Percentiles rank a stretch among this genome's conserved stretches.
phyloP scores from a whole-genome alignment of 331 rosid species.

The Malus hybrid region DNA sequence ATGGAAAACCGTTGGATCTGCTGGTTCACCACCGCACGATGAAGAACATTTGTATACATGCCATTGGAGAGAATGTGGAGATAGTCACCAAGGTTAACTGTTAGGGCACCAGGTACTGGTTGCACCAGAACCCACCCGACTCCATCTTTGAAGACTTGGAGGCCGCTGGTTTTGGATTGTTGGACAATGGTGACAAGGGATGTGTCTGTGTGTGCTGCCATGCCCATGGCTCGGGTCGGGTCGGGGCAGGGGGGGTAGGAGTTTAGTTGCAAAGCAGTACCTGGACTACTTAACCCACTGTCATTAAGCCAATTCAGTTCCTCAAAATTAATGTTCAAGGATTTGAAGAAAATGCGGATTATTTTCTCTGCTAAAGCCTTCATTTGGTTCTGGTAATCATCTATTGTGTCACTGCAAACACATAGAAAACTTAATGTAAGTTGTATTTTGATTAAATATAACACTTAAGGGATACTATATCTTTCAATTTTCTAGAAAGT shows the following conservation, averaged over 20 bases:
- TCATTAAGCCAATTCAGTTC: constrained; percentile 32
- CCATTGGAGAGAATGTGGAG: constrained; percentile 61
- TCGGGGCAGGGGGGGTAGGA: constrained; percentile 74
- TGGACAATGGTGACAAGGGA: constrained; percentile 54
- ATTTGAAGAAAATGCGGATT: constrained; percentile 20
- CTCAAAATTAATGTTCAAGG: constrained; percentile 22
- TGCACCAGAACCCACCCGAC: constrained; percentile 50
- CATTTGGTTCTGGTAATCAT: constrained; percentile 46
- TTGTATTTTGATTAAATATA: not conserved
- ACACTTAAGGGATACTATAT: not conserved
- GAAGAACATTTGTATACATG: constrained; percentile 31
- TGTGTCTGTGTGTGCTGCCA: constrained; percentile 82
- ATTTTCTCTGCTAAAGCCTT: constrained; percentile 43
- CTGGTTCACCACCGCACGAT: constrained; percentile 48
- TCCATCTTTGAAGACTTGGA: constrained; percentile 49
- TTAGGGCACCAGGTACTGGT: constrained; percentile 34
- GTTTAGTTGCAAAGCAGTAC: constrained; percentile 56
- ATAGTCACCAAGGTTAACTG: constrained; percentile 58
- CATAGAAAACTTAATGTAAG: not conserved
- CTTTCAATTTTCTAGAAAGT: not conserved
- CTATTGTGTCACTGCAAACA: constrained; percentile 38
- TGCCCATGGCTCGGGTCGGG: constrained; percentile 63
- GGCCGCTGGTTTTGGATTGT: constrained; percentile 44
- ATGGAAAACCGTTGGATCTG: constrained; percentile 31
- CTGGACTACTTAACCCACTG: not conserved